Base-by-base conservation (phyloP, 1,284 basidiomycete genomes). In the Cryptococcus sp. region DNA sequence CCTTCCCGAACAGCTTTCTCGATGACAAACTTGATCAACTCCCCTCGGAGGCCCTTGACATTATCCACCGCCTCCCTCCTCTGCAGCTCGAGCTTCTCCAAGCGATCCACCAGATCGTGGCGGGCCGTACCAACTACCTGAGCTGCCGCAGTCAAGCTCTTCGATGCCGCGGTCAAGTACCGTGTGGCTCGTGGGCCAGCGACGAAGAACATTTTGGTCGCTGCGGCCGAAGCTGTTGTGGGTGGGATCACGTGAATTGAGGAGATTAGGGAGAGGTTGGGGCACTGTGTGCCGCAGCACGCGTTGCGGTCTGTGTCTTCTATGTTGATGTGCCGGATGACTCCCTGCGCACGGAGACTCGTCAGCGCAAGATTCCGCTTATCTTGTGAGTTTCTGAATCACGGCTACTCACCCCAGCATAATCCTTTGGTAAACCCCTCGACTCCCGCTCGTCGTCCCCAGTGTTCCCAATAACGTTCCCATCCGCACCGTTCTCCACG, bases 271-370 rank as follows among this genome's bases (percentile, higher is more conserved):
- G 72, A 69, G 10, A 81, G 66, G 31, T 61, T 57, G 3, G 77
- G 74, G 19, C 73, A 56, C 76, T 93, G 91, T 5, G 91, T 93
- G 8, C 91, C 91, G 66, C 91, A 93, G 77, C 91, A 94, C 57
- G 76, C 89, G 74, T 88, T 91, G 42, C 86, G 83, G 74, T 93
- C 90, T 16, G 91, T 82, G 7, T 86, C 86, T 57, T 91, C 87
- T 54, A 94, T 93, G 45, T 88, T 82, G 39, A 92, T 85, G 17
- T 89, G 86, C 19, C 91, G 82, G 69, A 91, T 88, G 10, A 93
- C 87, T 22, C 90, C 90, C 42, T 79, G 55, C 3, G 8, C 19
- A 13, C 6, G 1, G n/a, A 39, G 20, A 57, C 20, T 54, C 17
- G 38, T 49, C 31, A 52, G 55, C 25, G 27, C 35, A n/a, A 40